These are phyloP conservation scores for Aspergillus carlsbadensis DNA, from an alignment of 495 filamentous ascomycete genomes.

Conservation along the genomic window DNA sequence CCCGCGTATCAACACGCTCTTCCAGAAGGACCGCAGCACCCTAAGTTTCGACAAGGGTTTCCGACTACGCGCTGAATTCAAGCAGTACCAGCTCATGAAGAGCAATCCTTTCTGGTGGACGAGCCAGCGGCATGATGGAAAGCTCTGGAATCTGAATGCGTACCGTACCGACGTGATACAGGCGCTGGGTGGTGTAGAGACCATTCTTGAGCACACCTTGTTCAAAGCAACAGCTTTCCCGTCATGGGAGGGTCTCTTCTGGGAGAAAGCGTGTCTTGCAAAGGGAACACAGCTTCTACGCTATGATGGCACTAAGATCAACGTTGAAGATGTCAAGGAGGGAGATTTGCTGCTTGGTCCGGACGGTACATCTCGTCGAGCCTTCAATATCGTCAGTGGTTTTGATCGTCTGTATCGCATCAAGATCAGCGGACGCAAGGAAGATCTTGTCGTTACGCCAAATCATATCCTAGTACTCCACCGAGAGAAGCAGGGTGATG, in stretches of 20 bases:
- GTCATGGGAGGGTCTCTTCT: slow-evolving; percentile 98
- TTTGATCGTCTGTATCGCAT: slow-evolving; percentile 46
- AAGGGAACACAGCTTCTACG: slow-evolving; percentile 39
- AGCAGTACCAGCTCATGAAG: slow-evolving; percentile 98
- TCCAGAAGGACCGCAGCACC: slow-evolving; percentile 98
- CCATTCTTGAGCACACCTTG: slow-evolving; percentile 95
- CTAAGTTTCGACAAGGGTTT: slow-evolving; percentile 99
- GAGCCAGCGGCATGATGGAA: slow-evolving; percentile 95
- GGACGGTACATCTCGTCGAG: slow-evolving; percentile 44
- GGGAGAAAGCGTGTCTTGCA: slow-evolving; percentile 75
- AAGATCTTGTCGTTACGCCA: slow-evolving; percentile 46
- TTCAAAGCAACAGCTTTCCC: slow-evolving; percentile 99
- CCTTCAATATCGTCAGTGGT: slow-evolving; percentile 48
- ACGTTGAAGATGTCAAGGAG: slow-evolving; percentile 48
- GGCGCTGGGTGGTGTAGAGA: slow-evolving; percentile 98
- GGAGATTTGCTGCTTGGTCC: slow-evolving; percentile 49
- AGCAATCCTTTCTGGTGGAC: slow-evolving; percentile 99
- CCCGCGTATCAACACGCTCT: slow-evolving; percentile 97
- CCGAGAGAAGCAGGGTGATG: slow-evolving; percentile 25
- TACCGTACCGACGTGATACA: slow-evolving; percentile 99
- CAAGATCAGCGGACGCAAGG: slow-evolving; percentile 32
- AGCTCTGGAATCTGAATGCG: slow-evolving; percentile 97
- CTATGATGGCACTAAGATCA: slow-evolving; percentile 39
- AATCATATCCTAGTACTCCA: slow-evolving; percentile 50
- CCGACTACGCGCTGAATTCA: slow-evolving; percentile 94